phyloP scores from a whole-genome alignment of 768 basidiomycete genomes.

The Boletus vermiculosoides region DNA sequence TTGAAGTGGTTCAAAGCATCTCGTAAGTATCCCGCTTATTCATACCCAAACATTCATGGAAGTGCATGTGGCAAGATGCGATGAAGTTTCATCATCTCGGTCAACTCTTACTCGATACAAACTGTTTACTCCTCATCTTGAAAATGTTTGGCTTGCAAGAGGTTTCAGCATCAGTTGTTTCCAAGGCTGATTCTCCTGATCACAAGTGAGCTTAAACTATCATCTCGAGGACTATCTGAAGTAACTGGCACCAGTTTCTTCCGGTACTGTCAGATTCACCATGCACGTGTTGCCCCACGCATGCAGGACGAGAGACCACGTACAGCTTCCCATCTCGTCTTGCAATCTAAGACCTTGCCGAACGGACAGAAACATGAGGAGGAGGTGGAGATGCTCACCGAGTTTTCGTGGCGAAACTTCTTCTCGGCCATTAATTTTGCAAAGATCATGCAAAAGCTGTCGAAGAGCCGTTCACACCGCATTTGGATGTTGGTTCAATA shows the following conservation, averaged over 20 bases:
- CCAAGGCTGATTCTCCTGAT: constrained; percentile 84
- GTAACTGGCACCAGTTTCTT: constrained; percentile 70
- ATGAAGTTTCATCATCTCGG: constrained; percentile 99
- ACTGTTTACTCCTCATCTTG: constrained; percentile 87
- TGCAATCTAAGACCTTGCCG: constrained; percentile 57
- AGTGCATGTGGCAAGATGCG: constrained; percentile 56
- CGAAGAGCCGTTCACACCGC: constrained; percentile 90
- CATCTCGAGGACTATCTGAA: not conserved
- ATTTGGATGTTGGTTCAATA: constrained; percentile 97
- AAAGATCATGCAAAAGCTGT: constrained; percentile 96
- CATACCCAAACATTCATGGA: not conserved
- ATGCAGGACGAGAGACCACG: constrained; percentile 64
- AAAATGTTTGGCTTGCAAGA: constrained; percentile 99
- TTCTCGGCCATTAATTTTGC: constrained; percentile 97
- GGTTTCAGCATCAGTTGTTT: constrained; percentile 76
- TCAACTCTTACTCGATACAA: constrained; percentile 93
- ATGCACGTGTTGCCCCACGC: constrained; percentile 63
- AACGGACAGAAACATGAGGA: constrained; percentile 78
- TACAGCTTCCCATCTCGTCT: constrained; percentile 55
- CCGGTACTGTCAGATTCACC: constrained; percentile 83
- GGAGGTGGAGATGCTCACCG: constrained; percentile 88
- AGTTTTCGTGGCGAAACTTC: constrained; percentile 98
- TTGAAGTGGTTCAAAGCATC: constrained; percentile 99
- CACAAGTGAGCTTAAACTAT: constrained; percentile 58
- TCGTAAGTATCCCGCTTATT: constrained; percentile 54